phyloP scores from a whole-genome alignment of 2,329 filamentous ascomycete genomes.

The Pseudogymnoascus sp. region DNA sequence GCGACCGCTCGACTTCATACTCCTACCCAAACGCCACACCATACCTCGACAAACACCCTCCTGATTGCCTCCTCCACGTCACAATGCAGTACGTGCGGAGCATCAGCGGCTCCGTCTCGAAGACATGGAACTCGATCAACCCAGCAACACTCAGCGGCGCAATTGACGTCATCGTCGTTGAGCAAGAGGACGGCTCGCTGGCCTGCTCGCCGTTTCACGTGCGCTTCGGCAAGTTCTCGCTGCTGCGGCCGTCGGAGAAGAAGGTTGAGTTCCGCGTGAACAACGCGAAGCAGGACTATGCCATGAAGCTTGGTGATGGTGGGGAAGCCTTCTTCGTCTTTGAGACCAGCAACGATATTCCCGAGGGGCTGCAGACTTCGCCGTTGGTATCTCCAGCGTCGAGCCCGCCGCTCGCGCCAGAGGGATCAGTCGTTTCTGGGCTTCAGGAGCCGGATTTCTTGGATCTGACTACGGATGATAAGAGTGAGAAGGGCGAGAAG shows the following conservation, averaged over 20 bases:
- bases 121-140: constrained; percentile 99
- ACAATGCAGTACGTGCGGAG: constrained; percentile 97
- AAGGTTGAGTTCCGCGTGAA: constrained; percentile 99
- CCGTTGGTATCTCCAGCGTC: constrained; percentile 83
- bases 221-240: constrained; percentile 95
- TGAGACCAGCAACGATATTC: constrained; percentile 85
- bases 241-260: constrained; percentile 91
- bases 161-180: constrained; percentile 97
- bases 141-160: constrained; percentile 93
- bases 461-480: constrained; percentile 42
- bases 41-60: not conserved
- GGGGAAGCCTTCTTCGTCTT: constrained; percentile 99
- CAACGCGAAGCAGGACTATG: constrained; percentile 80
- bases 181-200: constrained; percentile 84
- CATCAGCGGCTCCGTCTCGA: constrained; percentile 89
- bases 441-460: constrained; percentile 65
- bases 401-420: constrained; percentile 62
- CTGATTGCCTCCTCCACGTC: constrained; percentile 16
- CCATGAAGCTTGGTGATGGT: constrained; percentile 97
- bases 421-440: constrained; percentile 35
- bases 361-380: constrained; percentile 89
- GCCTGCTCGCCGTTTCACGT: constrained; percentile 97
- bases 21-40: not conserved
- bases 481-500: constrained; percentile 36
- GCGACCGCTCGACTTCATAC: not conserved